Evolutionary conservation across 805 yeast genomes (phyloP).

Genomic region (Metschnikowia lachancei): DNA sequence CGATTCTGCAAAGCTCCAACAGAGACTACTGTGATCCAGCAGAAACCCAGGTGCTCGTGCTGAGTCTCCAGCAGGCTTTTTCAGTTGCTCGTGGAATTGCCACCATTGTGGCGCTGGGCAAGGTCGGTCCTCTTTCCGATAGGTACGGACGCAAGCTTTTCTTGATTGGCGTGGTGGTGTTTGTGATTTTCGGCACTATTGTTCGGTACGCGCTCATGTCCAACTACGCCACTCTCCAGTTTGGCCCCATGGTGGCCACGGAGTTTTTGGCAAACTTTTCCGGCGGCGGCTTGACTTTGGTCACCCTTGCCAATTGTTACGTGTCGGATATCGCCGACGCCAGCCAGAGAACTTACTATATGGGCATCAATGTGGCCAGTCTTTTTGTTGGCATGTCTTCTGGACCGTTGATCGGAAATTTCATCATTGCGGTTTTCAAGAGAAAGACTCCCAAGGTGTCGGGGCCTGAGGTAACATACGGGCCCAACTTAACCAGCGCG

Average conservation of each 20-base stretch:
- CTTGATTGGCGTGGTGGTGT: slow-evolving; percentile 21
- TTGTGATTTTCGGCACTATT: slow-evolving; percentile 23
- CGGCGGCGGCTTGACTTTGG: slow-evolving; percentile 60
- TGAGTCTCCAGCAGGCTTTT: slow-evolving; percentile 48
- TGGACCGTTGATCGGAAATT: slow-evolving; percentile 59
- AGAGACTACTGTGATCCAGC: slow-evolving; percentile 29
- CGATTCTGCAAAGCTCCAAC: slow-evolving; percentile 15
- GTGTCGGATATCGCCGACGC: slow-evolving; percentile 71
- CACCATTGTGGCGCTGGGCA: slow-evolving; percentile 54
- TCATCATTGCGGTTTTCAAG: slow-evolving; percentile 12
- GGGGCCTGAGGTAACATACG: slow-evolving; percentile 5
- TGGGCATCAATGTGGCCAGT: slow-evolving; percentile 60
- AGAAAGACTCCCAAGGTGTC: not conserved
- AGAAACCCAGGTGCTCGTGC: slow-evolving; percentile 39
- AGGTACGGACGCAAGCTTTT: slow-evolving; percentile 36
- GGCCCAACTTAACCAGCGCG: slow-evolving; percentile 17
- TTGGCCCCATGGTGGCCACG: slow-evolving; percentile 40
- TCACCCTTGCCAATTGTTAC: slow-evolving; percentile 65
- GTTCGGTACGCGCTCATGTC: slow-evolving; percentile 27
- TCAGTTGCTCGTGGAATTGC: slow-evolving; percentile 43
- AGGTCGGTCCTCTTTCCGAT: slow-evolving; percentile 40
- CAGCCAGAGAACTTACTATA: slow-evolving; percentile 50
- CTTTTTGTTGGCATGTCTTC: slow-evolving; percentile 58
- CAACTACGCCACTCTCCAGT: slow-evolving; percentile 28
- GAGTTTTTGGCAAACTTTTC: slow-evolving; percentile 48